A percentile compares a stretch with the other conserved stretches of the same genome.
phyloP scores from a whole-genome alignment of 2,329 filamentous ascomycete genomes.

The Fusarium bulbicola region DNA sequence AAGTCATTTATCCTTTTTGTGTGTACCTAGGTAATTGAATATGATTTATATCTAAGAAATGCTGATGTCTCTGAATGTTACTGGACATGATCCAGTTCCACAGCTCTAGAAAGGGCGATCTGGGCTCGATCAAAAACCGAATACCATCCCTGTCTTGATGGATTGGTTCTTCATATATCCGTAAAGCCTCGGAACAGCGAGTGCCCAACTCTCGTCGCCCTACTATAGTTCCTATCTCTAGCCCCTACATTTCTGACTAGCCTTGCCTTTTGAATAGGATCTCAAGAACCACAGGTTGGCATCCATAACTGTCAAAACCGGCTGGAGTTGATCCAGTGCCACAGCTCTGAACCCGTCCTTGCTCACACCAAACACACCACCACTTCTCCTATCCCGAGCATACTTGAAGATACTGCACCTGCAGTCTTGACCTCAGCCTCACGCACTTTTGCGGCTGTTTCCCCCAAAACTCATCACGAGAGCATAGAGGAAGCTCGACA shows the following conservation, averaged over 20 bases:
- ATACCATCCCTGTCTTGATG: background rate
- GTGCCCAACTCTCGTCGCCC: background rate
- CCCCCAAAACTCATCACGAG: background rate
- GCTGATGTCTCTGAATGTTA: constrained; percentile 1
- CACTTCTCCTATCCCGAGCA: background rate
- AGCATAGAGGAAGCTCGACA: background rate
- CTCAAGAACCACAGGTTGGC: background rate
- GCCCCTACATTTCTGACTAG: constrained; percentile 1
- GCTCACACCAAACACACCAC: background rate
- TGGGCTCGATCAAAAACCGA: background rate
- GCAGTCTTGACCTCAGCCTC: background rate
- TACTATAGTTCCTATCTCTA: constrained; percentile 16
- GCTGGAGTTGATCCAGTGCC: background rate
- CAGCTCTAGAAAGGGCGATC: background rate
- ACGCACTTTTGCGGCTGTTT: background rate
- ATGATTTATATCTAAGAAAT: background rate
- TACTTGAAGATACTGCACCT: background rate
- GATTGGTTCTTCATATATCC: background rate
- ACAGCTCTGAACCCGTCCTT: background rate
- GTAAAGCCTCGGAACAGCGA: background rate
- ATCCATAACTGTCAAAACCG: background rate
- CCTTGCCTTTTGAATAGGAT: background rate
- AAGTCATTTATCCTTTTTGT: background rate
- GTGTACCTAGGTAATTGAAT: background rate
- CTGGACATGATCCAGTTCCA: background rate